Evolutionary conservation across 345 rosid genomes (phyloP).

Genomic region (Sonneratia alba): DNA sequence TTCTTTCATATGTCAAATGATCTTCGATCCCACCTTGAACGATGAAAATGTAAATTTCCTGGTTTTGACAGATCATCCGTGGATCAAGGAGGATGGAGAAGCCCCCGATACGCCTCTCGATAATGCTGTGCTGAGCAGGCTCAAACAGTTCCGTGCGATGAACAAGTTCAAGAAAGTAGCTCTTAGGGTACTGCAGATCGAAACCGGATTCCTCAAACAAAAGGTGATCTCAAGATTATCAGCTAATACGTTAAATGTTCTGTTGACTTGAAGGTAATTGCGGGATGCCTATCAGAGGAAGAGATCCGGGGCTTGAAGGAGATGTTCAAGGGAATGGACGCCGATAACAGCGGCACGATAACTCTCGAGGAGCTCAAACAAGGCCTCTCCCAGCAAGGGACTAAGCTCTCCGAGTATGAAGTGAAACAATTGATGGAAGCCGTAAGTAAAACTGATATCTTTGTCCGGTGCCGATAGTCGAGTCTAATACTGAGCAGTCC

Average conservation of each 20-base stretch:
- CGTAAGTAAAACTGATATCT: slow-evolving; percentile 31
- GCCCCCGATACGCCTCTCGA: slow-evolving; percentile 60
- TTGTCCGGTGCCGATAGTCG: background rate
- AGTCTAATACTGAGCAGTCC: background rate
- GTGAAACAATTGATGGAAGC: slow-evolving; percentile 87
- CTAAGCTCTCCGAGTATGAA: slow-evolving; percentile 72
- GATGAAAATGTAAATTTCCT: background rate
- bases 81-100: slow-evolving; percentile 65
- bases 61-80: slow-evolving; percentile 33
- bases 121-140: slow-evolving; percentile 41
- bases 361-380: slow-evolving; percentile 85
- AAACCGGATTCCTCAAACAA: background rate
- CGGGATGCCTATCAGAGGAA: slow-evolving; percentile 88
- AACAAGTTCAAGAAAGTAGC: slow-evolving; percentile 57
- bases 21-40: background rate
- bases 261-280: slow-evolving; percentile 46
- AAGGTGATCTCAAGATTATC: background rate
- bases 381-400: slow-evolving; percentile 85
- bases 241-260: background rate
- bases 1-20: background rate
- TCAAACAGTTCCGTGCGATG: slow-evolving; percentile 51
- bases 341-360: slow-evolving; percentile 74
- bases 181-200: slow-evolving; percentile 27
- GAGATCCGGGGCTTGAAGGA: slow-evolving; percentile 87
- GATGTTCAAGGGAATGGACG: slow-evolving; percentile 79